Conservation (phyloP, 2,329 filamentous ascomycete species). For the Eutypa lata region DNA sequence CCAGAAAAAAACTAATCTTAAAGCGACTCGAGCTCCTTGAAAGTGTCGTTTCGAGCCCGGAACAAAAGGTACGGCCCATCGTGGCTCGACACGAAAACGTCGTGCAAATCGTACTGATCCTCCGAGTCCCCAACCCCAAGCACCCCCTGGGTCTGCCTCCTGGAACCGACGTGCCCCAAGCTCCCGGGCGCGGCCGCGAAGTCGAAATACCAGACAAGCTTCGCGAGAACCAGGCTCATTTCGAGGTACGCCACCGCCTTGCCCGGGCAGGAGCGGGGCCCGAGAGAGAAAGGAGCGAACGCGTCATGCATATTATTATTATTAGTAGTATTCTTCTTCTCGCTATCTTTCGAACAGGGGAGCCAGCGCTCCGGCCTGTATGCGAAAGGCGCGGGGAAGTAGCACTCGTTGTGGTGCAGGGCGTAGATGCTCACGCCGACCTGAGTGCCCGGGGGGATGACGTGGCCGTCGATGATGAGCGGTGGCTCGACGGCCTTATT, state of each 20-base stretch:
- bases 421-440: slow-evolving; percentile 4
- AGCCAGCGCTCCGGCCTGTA: slow-evolving; percentile 1
- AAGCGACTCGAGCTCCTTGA: no score
- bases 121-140: no score
- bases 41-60: no score
- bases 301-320: neutral
- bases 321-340: neutral
- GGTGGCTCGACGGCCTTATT: no score
- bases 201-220: slow-evolving; percentile 5
- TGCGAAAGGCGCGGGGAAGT: slow-evolving; percentile 2
- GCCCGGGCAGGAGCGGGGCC: neutral
- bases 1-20: no score
- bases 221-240: slow-evolving; percentile 3
- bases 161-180: no score
- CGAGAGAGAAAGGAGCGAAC: slow-evolving; percentile 3
- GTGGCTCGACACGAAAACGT: no score
- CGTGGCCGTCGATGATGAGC: neutral
- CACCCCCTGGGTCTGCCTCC: no score
- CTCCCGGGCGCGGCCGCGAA: neutral
- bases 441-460: neutral
- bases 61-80: no score
- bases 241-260: slow-evolving; percentile 7
- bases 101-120: no score
- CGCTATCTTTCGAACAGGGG: neutral
- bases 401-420: slow-evolving; percentile 3